phyloP scores from a whole-genome alignment of 495 filamentous ascomycete genomes.

The Astrothelium subdiscretum region DNA sequence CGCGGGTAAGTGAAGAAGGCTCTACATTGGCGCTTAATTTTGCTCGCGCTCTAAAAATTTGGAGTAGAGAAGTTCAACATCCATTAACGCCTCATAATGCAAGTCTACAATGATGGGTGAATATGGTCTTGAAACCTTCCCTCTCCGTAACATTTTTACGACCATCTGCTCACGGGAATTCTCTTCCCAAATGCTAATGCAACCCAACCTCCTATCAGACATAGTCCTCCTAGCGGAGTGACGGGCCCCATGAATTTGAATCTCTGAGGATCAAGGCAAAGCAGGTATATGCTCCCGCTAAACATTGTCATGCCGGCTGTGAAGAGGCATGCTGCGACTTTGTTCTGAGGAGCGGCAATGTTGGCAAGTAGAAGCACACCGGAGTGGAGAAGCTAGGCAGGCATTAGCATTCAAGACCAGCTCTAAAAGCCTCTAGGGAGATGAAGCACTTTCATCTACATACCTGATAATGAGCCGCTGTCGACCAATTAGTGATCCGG shows the following conservation, averaged over 20 bases:
- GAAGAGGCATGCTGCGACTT: conserved; percentile 29
- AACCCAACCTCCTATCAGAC: conserved; percentile 46
- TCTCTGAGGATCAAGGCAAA: conserved; percentile 43
- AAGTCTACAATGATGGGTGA: no score
- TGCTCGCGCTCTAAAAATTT: background rate
- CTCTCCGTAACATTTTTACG: no score
- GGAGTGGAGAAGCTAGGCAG: conserved; percentile 44
- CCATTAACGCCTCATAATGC: background rate
- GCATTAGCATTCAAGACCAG: background rate
- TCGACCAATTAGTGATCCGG: conserved; percentile 41
- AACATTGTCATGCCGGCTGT: conserved; percentile 42
- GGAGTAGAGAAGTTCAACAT: background rate
- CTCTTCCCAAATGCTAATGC: conserved; percentile 31
- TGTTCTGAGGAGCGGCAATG: conserved; percentile 35
- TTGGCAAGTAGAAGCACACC: conserved; percentile 41
- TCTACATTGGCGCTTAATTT: background rate
- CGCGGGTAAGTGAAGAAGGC: background rate
- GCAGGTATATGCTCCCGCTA: conserved; percentile 47
- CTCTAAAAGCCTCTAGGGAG: background rate
- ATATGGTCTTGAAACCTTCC: no score
- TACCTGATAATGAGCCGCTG: conserved; percentile 53
- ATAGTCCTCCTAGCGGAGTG: conserved; percentile 49
- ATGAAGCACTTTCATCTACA: background rate
- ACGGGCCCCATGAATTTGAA: conserved; percentile 46
- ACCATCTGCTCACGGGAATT: background rate